A percentile compares a stretch with the other conserved stretches of the same genome.
Conservation (phyloP, 306 rosid genomes). For the Acacia crassicarpa region DNA sequence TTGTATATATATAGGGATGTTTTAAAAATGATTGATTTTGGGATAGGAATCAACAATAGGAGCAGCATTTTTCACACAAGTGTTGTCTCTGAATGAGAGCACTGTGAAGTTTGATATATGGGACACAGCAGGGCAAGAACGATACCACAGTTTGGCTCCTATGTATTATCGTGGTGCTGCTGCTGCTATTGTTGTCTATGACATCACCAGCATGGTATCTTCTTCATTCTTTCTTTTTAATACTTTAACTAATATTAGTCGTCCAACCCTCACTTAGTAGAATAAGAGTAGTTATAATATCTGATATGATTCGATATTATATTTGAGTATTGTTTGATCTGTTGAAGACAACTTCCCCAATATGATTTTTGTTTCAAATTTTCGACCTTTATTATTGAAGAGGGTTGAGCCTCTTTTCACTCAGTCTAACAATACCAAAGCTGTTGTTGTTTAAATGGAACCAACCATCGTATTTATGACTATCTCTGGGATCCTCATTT, state of each 20-base stretch:
- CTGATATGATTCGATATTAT: too few relatives aligned
- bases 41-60: conserved; percentile 90
- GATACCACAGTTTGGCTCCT: conserved; percentile 96
- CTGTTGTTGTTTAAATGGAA: neutral
- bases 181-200: conserved; percentile 81
- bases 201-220: conserved; percentile 63
- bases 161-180: conserved; percentile 96
- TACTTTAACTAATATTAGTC: too few relatives aligned
- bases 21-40: neutral
- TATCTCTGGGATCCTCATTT: neutral
- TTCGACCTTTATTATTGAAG: neutral
- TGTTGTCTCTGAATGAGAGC: conserved; percentile 72
- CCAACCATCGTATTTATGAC: neutral
- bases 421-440: too few relatives aligned
- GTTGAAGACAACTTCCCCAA: neutral
- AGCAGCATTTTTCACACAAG: conserved; percentile 90
- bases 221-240: neutral
- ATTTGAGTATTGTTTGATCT: neutral
- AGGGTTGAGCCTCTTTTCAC: too few relatives aligned
- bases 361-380: neutral
- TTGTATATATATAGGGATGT: neutral
- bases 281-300: too few relatives aligned
- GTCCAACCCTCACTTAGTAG: too few relatives aligned
- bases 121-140: conserved; percentile 95
- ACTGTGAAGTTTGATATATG: conserved; percentile 86